Evolutionary conservation across 257 asterid genomes (phyloP), one percentile per base, ranked within the genome.

Genomic region (Henckelia pumila): DNA sequence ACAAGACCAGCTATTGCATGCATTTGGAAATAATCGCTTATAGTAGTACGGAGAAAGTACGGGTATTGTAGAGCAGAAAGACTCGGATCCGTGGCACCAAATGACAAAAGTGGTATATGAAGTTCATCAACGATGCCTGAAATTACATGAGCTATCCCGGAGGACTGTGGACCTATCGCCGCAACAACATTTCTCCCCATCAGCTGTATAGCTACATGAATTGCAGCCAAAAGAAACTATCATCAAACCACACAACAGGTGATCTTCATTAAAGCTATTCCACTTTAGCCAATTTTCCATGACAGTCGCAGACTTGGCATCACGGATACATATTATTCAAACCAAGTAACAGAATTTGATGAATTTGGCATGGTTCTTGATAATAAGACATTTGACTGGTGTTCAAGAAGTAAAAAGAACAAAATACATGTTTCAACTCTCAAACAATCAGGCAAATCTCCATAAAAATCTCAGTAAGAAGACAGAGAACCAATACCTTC

Each of bases 141-240:
- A 30, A 88, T 88, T 25, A 82, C 78, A 4, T 84, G 94, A 4
- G 91, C 94, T 77, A 88, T 81, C 60, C 94, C 91, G 0, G 96
- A 88, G 0, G 96, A 88, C 37, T 79, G 88, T 22, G 96, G 96
- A 67, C 96, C 96, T 0, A 88, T 71, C 33, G 83, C 88, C 35
- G 86, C 94, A 25, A 86, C 80, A 1, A 86, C 70, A 3, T 82
- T 85, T 22, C 59, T 71, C 70, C 81, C 86, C 69, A 69, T 71
- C 47, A 88, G 82, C 89, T 86, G 85, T 82, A 88, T 61, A 70
- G 94, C 96, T 88, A 70, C 84, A 84, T 44, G 19, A 26, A 53
- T 7, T 32, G 37, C 10, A 32, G 37, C 37, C 37, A 32, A 7
- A 7, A 32, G 37, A 32, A 32, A 32, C 37, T 32, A 32, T 32